Evolutionary conservation across 2,329 filamentous ascomycete genomes (phyloP).

Genomic region (Aspergillus carbonarius): DNA sequence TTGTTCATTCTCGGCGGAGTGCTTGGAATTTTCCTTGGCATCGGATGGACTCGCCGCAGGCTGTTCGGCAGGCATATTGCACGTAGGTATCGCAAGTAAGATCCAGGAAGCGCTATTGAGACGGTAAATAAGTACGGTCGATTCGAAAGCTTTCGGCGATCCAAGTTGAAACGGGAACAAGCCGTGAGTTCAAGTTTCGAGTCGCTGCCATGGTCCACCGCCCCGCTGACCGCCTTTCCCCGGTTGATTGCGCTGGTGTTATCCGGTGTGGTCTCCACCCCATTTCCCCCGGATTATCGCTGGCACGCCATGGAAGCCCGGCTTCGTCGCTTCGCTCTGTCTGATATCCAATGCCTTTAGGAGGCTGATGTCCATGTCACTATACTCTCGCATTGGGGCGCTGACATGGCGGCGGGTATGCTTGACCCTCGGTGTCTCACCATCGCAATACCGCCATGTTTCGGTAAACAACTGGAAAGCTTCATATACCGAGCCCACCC

Average conservation of each 20-base stretch:
- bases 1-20: conserved; percentile 10
- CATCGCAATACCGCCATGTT: conserved; percentile 5
- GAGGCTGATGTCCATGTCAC: conserved; percentile 3
- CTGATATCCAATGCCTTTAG: not conserved
- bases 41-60: conserved; percentile 15
- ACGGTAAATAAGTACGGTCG: not conserved
- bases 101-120: too few species aligned
- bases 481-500: conserved; percentile 18
- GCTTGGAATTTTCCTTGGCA: conserved; percentile 7
- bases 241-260: not conserved
- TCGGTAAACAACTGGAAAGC: not conserved
- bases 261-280: not conserved
- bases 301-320: not conserved
- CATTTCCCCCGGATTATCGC: not conserved
- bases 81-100: not conserved
- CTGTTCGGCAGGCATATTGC: conserved; percentile 15
- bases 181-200: not conserved
- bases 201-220: not conserved
- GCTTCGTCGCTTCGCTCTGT: not conserved
- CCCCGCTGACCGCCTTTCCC: conserved; percentile 3
- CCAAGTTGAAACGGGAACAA: too few species aligned
- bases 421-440: conserved; percentile 2
- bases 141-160: not conserved
- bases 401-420: not conserved
- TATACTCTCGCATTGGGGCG: not conserved